Conservation (phyloP, 2,329 filamentous ascomycete species). For the Coniochaeta sp. region DNA sequence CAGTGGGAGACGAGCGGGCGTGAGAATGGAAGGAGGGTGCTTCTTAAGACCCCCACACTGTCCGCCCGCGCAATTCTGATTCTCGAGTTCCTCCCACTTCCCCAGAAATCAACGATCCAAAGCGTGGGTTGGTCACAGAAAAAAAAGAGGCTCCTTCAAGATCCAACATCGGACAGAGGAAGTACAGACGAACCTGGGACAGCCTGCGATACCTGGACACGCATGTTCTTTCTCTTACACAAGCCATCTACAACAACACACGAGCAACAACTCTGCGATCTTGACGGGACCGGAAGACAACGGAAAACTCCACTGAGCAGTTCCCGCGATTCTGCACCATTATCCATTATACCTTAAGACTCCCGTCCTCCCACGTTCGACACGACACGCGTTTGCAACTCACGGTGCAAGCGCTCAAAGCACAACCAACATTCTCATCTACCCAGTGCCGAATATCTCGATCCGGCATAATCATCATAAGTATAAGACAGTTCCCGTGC, state of each 20-base stretch:
- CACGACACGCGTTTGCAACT: no score
- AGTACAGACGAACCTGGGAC: slow-evolving; percentile 4
- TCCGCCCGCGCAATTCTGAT: slow-evolving; percentile 11
- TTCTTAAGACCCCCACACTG: slow-evolving; percentile 17
- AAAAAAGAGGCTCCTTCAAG: slow-evolving; percentile 4
- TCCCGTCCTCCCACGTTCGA: no score
- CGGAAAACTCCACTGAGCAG: neutral
- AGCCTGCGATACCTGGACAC: neutral
- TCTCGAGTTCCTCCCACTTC: slow-evolving; percentile 12
- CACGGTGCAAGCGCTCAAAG: no score
- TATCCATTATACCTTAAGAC: no score
- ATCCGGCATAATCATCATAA: no score
- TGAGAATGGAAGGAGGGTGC: neutral
- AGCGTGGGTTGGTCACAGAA: neutral
- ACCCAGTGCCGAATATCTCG: no score
- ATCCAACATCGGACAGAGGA: slow-evolving; percentile 10
- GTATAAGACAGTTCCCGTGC: no score
- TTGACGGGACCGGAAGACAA: no score
- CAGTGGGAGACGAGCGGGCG: neutral
- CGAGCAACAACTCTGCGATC: no score
- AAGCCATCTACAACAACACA: no score
- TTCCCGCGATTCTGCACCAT: neutral
- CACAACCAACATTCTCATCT: no score
- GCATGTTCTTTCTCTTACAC: neutral
- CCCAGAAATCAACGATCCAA: slow-evolving; percentile 11